Conservation (phyloP, 2,329 filamentous ascomycete species). For the Sordariomycetes sp. region DNA sequence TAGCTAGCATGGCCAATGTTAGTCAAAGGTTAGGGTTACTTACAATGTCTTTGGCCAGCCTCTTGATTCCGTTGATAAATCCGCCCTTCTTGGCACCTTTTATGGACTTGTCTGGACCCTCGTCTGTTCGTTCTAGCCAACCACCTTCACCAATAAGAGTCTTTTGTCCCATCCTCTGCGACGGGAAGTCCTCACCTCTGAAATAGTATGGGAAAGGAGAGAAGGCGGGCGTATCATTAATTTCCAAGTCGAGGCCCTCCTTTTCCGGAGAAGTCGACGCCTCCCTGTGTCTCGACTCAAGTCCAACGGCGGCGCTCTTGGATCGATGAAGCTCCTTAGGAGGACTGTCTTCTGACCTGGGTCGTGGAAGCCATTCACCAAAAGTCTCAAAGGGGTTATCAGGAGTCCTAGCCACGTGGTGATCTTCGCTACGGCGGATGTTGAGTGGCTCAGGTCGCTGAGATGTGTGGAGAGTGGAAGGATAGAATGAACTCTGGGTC, state of each 20-base stretch:
- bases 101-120: constrained; percentile 10
- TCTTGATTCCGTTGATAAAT: constrained; percentile 37
- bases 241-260: too few species aligned
- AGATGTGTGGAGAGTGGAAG: constrained; percentile 8
- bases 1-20: constrained; percentile 3
- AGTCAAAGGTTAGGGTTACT: constrained; percentile 8
- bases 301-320: too few species aligned
- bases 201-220: constrained; percentile 35
- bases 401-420: too few species aligned
- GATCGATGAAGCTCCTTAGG: too few species aligned
- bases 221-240: constrained; percentile 18
- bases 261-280: too few species aligned
- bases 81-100: constrained; percentile 26
- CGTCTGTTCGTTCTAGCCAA: constrained; percentile 41
- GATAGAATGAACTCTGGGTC: constrained; percentile 12
- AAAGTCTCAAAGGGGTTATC: not conserved
- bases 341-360: too few species aligned
- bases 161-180: constrained; percentile 34
- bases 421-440: too few species aligned
- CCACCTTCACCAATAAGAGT: constrained; percentile 45
- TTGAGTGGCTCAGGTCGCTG: constrained; percentile 12
- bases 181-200: constrained; percentile 25
- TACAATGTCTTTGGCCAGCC: constrained; percentile 46
- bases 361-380: too few species aligned
- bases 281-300: too few species aligned